Base-by-base conservation (phyloP, 1,284 basidiomycete genomes). In the Hemileia vastatrix region DNA sequence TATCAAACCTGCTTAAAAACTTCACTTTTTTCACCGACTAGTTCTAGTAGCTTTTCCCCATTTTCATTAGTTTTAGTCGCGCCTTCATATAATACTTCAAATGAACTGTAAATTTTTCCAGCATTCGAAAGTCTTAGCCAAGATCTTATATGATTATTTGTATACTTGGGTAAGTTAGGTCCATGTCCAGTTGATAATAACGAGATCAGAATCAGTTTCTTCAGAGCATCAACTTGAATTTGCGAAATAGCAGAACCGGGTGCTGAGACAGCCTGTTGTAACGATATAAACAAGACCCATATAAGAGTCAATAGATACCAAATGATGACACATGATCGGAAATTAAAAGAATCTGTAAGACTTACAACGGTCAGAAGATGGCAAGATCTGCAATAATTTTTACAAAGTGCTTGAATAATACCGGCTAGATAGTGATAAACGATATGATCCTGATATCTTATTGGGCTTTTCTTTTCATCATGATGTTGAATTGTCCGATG, bases 381-480 rank as follows among this genome's bases (percentile, higher is more conserved):
- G 6, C 54, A 55, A 6, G 60, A 40, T 18, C 60, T 11, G 33
- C 24, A n/a, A 44, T 62, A 62, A 31, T 62, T 62, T 55, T 50
- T 33, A 6, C 15, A 47, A 27, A 62, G 43, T 32, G 60, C 60
- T 49, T 62, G 60, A 49, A 62, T 36, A 2, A 48, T 55, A 19
- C 60, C 60, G 6, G 60, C 60, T 9, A 54, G 52, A 33, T 62
- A 55, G 44, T 62, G 60, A 43, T 62, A 62, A 24, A 62, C 36
- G 8, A 62, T 43, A 55, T 62, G 44, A 50, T 62, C 60, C 31
- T 62, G 60, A 55, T 62, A 62, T 15, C 48, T 27, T 15, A 62
- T 62, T 2, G 45, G 60, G 55, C 43, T 40, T 11, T 54, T 55
- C 60, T 62, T n/a, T n/a, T n/a, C n/a, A n/a, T n/a, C n/a, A n/a